Base-by-base conservation (phyloP, 2,329 filamentous ascomycete species). In the Clonostachys rhizophaga region DNA sequence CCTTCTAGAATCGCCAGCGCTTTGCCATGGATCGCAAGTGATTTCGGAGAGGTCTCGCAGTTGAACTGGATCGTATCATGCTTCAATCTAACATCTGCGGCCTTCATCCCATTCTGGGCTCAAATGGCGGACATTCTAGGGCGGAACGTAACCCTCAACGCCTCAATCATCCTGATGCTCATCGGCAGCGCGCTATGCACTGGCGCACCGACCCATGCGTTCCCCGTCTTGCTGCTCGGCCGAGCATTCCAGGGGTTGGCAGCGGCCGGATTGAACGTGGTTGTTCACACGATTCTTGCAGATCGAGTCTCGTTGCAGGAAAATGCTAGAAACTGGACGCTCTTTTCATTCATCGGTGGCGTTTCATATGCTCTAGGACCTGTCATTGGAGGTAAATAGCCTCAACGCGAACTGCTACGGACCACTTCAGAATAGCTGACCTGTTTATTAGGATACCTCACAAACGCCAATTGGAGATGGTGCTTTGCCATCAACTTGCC, bases 21-120 rank as follows among this genome's bases (percentile, higher is more conserved):
- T 5, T 50, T 68, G 18, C 64, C 64, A 0, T 80, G 75, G 52
- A 87, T 88, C 43, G 83, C 83, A 4, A 70, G 75, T 1, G 79
- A 87, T 56, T 87, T 87, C 60, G 75, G 72, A 50, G 59, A 81
- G 56, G 58, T 81, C 5, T 71, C 76, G 16, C 76, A 84, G 54
- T 69, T 85, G 3, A 86, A 84, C 56, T 87, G 83, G 82, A 84
- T 89, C 56, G 78, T 87, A 16, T 83, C 84, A 1, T 72, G 82
- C 7, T 88, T 86, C 62, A 87, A 83, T 45, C 68, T 89, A 13
- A 84, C 82, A 1, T 79, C 80, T 0, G 83, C 84, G 2, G 77
- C 83, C 2, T 87, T 86, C 52, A 81, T 87, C 9, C 83, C 83
- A 5, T 76, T 79, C 45, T 86, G 82, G 65, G 81, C 78, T 2